These are phyloP conservation scores for Dothideomycetes sp. DNA, from an alignment of 2,329 filamentous ascomycete species.

Conservation along the genomic window DNA sequence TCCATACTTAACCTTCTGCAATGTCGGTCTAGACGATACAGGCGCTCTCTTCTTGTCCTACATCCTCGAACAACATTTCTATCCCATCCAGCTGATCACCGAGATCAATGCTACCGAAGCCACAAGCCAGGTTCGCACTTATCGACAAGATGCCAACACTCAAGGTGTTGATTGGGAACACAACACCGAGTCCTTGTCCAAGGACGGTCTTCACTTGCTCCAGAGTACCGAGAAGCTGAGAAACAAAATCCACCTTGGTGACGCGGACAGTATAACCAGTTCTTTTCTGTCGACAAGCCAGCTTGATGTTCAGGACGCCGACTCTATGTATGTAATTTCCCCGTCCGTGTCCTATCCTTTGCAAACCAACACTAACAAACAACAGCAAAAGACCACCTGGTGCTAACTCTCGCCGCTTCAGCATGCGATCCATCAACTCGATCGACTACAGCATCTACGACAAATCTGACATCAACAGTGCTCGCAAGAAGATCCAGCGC, in stretches of 20 bases:
- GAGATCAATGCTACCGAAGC: conserved; percentile 25
- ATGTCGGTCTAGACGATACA: conserved; percentile 28
- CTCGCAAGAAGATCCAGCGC: conserved; percentile 33
- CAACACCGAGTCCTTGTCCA: conserved; percentile 21
- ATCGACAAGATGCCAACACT: conserved; percentile 22
- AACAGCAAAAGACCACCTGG: neutral
- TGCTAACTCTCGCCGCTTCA: conserved; percentile 16
- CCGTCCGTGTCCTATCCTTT: too few relatives aligned
- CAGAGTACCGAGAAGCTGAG: conserved; percentile 23
- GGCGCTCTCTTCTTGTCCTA: conserved; percentile 35
- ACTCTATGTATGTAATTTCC: neutral
- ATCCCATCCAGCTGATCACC: conserved; percentile 28
- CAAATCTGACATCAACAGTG: conserved; percentile 26
- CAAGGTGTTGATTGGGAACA: conserved; percentile 29
- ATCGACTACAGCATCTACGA: conserved; percentile 21
- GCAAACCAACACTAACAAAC: too few relatives aligned
- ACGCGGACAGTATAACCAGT: conserved; percentile 10
- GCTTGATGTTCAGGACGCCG: neutral
- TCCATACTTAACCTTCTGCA: conserved; percentile 30
- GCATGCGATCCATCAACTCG: conserved; percentile 21
- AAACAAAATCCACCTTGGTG: conserved; percentile 2
- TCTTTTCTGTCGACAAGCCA: conserved; percentile 3
- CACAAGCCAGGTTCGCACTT: conserved; percentile 23
- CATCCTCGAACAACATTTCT: conserved; percentile 31
- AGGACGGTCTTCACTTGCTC: conserved; percentile 27